Evolutionary conservation across 805 yeast species (phyloP), one percentile per base, ranked within the genome.

Genomic region (Metschnikowia aberdeeniae): DNA sequence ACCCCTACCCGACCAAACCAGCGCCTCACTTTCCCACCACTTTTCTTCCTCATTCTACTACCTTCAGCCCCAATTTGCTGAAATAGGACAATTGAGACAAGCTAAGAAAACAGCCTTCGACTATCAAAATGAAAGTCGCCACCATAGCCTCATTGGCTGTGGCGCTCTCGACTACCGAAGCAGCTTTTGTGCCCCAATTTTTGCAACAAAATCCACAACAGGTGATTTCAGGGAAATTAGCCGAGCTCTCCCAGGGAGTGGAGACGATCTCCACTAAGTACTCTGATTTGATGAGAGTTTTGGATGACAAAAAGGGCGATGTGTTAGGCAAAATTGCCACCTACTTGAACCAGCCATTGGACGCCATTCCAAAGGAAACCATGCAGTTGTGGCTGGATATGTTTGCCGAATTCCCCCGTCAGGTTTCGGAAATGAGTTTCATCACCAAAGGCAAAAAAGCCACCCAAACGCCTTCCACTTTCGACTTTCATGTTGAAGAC

Each of bases 311-410:
- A 36, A 48, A 49, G 43, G 56, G 56, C 27, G 57, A 57, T 27
- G 55, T 78, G 33, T 54, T 79, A 42, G 67, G 67, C 37, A 64
- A 77, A 44, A 82, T 82, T 42, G 69, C 82, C 14, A 67, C 68
- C 34, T 74, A 75, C 27, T 61, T 81, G 55, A 74, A 77, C 44
- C 72, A 78, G 50, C 78, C 83, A 3, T 45, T 75, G 26, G 79
- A 75, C 26, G 52, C 69, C 12, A 54, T 82, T 36, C 69, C 84
- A 13, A 59, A 66, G 4, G 80, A 75, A 10, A 63, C 82, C 40
- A 74, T 77, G 58, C 49, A 60, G 22, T 58, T 76, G 28, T 84
- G 90, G 90, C 57, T 76, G 24, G 89, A 84, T 34, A 77, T 84
- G 81, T 67, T 83, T 32, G 45, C 72, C 56, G 64, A 68, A 41